Evolutionary conservation across 345 rosid genomes (phyloP), one percentile per base, ranked within the genome.

Genomic region (Euphorbia tirucalli): DNA sequence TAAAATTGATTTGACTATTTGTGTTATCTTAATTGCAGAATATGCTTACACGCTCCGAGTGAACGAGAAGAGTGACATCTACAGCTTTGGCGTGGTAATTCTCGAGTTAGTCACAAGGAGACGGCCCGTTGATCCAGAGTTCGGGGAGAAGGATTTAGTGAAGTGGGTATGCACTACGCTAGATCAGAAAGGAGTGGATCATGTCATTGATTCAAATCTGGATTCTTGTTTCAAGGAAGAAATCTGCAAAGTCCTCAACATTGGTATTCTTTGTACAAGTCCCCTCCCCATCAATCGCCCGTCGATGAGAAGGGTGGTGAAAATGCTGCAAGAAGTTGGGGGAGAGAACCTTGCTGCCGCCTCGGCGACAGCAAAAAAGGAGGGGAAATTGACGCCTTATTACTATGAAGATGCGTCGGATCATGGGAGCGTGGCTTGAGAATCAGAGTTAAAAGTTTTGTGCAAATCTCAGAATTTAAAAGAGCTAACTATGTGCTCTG

Each of bases 51-150:
- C 99, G 1, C 90, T 96, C 15, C 79, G 96, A 32, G 99, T 96
- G 81, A 93, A 90, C n/a, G 99, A 96, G 86, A 96, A 96, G 89
- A 93, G 99, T 27, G 99, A 96, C 82, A 91, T 86, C 71, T 96
- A 91, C 91, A 96, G 99, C 78, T 96, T 96, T 1, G 99, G 99
- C 0, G 98, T 96, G 22, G 98, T 96, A 18, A 85, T 93, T 25
- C 90, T 96, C 1, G 99, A 96, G 85, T 78, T 93, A 76, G 94
- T 96, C 25, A 93, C 97, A 0, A 91, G 99, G 49, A 90, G 85
- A 69, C 93, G 72, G 1, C 97, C 98, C 0, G 79, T 85, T 25
- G 98, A 89, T 79, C 91, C 98, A 0, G 99, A 93, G 72, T 79
- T 79, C 1, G 99, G 98, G n/a, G 98, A 89, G 71, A 96, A 87